Percentiles rank a stretch among this genome's conserved stretches.
Evolutionary conservation across 306 rosid genomes (phyloP).

Genomic region (Cucurbita pepo): DNA sequence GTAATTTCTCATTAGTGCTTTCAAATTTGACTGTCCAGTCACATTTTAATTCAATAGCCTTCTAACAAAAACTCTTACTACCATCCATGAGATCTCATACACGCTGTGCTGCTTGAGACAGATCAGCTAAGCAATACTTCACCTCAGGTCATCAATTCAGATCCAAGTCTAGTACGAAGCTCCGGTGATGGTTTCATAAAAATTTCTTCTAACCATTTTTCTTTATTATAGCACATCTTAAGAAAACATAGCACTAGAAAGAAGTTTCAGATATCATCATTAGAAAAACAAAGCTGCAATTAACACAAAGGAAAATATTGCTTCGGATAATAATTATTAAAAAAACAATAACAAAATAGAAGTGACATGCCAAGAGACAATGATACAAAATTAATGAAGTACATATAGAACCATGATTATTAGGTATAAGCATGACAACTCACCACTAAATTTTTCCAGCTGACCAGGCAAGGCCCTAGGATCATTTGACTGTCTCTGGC

Average conservation of each 20-base stretch:
- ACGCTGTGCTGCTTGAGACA: not conserved
- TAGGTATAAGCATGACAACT: conserved; percentile 9
- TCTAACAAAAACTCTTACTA: not conserved
- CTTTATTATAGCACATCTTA: not conserved
- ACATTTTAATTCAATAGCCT: not conserved
- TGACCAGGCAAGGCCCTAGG: conserved; percentile 39
- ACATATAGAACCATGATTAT: not conserved
- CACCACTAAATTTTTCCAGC: conserved; percentile 77
- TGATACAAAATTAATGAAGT: not conserved
- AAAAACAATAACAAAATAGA: not conserved
- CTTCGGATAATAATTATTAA: not conserved
- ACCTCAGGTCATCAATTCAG: not conserved
- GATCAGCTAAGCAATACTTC: not conserved
- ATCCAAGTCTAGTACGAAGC: not conserved
- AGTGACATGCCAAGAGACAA: not conserved
- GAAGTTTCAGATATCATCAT: not conserved
- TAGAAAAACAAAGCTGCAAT: not conserved
- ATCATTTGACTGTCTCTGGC: conserved; percentile 78
- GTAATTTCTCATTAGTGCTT: not conserved
- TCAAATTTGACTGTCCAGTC: not conserved
- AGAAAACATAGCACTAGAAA: not conserved
- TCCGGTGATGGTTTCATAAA: not conserved
- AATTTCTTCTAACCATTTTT: not conserved
- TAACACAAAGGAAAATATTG: not conserved
- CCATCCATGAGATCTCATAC: not conserved